Evolutionary conservation across 768 basidiomycete species (phyloP).

Genomic region (Polyporus arcularius): DNA sequence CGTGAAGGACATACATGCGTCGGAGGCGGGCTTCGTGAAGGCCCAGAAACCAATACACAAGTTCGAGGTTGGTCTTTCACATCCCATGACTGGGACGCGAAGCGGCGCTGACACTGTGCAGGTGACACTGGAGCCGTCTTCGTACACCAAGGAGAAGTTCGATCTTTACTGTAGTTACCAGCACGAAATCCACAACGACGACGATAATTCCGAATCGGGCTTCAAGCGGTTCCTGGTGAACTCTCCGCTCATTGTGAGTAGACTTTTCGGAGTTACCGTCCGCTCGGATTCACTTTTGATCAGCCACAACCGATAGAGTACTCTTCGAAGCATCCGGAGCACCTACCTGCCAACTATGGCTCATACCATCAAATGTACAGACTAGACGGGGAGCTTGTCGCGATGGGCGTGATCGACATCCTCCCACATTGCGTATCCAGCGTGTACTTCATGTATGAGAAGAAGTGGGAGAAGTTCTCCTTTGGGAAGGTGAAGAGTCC

Average conservation of each 20-base stretch:
- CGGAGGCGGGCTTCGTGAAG: slow-evolving; percentile 45
- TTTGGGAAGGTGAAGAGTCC: slow-evolving; percentile 61
- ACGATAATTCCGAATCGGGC: slow-evolving; percentile 44
- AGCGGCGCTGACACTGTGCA: slow-evolving; percentile 30
- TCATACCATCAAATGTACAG: slow-evolving; percentile 90
- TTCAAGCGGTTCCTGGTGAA: slow-evolving; percentile 81
- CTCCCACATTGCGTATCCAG: slow-evolving; percentile 83
- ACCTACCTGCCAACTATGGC: slow-evolving; percentile 82
- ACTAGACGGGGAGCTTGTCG: slow-evolving; percentile 80
- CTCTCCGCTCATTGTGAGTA: slow-evolving; percentile 70
- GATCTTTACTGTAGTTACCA: slow-evolving; percentile 79
- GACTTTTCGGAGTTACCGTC: neutral
- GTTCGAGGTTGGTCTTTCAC: slow-evolving; percentile 53
- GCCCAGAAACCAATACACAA: slow-evolving; percentile 42
- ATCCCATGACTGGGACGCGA: neutral
- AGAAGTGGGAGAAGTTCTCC: slow-evolving; percentile 65
- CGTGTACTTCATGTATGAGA: slow-evolving; percentile 91
- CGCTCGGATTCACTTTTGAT: neutral
- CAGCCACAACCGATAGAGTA: slow-evolving; percentile 69
- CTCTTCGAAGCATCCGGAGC: slow-evolving; percentile 42
- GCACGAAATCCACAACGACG: slow-evolving; percentile 72
- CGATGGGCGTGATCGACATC: slow-evolving; percentile 87
- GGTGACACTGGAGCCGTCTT: slow-evolving; percentile 77
- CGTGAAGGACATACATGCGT: slow-evolving; percentile 50
- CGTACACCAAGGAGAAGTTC: slow-evolving; percentile 81